Conservation (phyloP, 306 rosid species). For the cucumber (Cucumis sativus) region DNA sequence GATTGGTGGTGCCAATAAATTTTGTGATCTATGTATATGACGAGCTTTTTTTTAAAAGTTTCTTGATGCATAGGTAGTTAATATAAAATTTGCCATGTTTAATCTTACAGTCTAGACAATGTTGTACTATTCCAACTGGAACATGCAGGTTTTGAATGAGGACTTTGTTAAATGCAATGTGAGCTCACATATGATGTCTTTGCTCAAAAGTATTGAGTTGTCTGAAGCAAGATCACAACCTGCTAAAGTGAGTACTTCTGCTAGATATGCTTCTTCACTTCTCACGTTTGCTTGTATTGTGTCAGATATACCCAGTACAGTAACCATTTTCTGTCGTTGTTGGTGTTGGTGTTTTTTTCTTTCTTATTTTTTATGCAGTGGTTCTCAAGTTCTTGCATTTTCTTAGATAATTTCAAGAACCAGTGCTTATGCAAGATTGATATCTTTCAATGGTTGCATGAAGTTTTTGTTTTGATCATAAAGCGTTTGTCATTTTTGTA, state of each 20-base stretch:
- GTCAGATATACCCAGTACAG: background rate
- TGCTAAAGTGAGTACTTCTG: slow-evolving; percentile 51
- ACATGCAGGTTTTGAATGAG: slow-evolving; percentile 56
- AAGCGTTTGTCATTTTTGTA: background rate
- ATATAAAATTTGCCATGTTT: background rate
- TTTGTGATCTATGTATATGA: background rate
- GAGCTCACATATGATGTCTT: slow-evolving; percentile 45
- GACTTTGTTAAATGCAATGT: slow-evolving; percentile 70
- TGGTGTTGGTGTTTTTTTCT: no score
- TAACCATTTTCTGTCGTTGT: background rate
- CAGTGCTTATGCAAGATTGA: background rate
- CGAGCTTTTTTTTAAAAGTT: background rate
- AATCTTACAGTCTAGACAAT: background rate
- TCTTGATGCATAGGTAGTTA: background rate
- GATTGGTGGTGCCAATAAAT: background rate
- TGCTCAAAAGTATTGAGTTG: slow-evolving; percentile 23
- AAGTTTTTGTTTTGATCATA: background rate
- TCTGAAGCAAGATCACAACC: slow-evolving; percentile 27
- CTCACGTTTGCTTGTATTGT: background rate
- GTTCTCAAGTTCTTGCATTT: background rate
- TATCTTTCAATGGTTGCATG: background rate
- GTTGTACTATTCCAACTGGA: slow-evolving; percentile 6
- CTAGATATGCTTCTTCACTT: background rate
- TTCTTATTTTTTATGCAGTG: background rate
- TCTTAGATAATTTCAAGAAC: background rate